These are phyloP conservation scores for Harringtonia aguacate DNA, from an alignment of 2,329 filamentous ascomycete species.

Conservation along the genomic window DNA sequence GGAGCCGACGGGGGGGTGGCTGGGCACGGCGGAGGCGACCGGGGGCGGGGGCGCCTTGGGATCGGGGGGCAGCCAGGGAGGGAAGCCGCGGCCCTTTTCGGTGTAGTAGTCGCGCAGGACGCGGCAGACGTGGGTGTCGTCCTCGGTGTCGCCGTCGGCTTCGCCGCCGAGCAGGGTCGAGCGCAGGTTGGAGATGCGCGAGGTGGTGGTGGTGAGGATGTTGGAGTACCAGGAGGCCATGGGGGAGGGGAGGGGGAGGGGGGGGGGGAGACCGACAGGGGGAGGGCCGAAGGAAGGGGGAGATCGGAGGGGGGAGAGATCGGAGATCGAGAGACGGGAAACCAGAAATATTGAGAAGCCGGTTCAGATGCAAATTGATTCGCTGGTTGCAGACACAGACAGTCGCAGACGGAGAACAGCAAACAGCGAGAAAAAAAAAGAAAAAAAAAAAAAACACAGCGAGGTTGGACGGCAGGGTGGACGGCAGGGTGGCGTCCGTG, in stretches of 20 bases:
- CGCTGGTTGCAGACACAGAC: no score
- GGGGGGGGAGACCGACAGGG: no score
- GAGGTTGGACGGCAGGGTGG: no score
- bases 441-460: no score
- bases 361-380: no score
- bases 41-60: constrained; percentile 58
- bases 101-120: constrained; percentile 87
- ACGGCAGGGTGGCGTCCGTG: no score
- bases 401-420: no score
- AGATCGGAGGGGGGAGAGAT: no score
- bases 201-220: constrained; percentile 53
- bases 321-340: no score
- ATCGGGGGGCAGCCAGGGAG: constrained; percentile 80
- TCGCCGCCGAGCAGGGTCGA: constrained; percentile 60
- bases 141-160: constrained; percentile 63
- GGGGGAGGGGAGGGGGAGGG: constrained; percentile 15
- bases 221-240: constrained; percentile 80
- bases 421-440: no score
- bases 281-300: no score
- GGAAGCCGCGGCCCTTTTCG: constrained; percentile 74
- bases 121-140: constrained; percentile 91
- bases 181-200: constrained; percentile 53
- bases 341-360: no score
- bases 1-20: constrained; percentile 37
- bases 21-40: constrained; percentile 39